Base-by-base conservation (phyloP, 2,329 filamentous ascomycete genomes). In the Tolypocladium ovalisporum region DNA sequence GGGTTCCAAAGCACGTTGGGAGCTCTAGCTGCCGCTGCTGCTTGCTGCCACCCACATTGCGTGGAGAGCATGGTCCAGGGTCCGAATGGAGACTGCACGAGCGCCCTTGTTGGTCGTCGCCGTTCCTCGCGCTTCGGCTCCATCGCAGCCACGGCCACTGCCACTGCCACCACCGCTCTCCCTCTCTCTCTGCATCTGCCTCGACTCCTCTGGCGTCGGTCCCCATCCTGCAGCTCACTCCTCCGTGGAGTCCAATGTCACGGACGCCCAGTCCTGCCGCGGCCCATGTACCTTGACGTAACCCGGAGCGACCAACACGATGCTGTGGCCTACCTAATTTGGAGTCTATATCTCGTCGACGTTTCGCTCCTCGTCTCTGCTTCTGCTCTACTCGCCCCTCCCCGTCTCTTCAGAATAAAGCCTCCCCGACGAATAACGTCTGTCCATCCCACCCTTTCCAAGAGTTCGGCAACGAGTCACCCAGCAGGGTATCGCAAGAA, bases 231-330 rank as follows among this genome's bases (percentile, higher is more conserved):
- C 44, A 32, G 44, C 44, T n/a, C 44, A 15, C 44, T 49, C 17
- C 27, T 32, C 27, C 44, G 32, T 49, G 27, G 44, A 49, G 44
- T n/a, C 44, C 44, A n/a, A 49, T 49, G 44, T 29, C 7, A 54
- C 49, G 24, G 37, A 24, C 54, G 34, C 54, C 24, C 34, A 12
- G 32, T 35, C 49, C 8, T 40, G 47, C 17, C 52, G 42, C 54
- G 51, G 52, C 62, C 63, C 62, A 66, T 62, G 62, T 60, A 56
- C 60, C 62, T 67, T 66, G 65, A 66, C 66, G 63, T 67, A 67
- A 63, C 61, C 27, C 15, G 9, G 27, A 49, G 44, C 44, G 27
- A 49, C 44, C 60, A 54, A 59, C 54, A 56, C 57, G 52, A 61
- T 62, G 60, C 47, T 49, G 39, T 54, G 35, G 63, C 54, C 62